These are phyloP conservation scores for Desmodesmus armatus DNA, from an alignment of 139 green algal species.

Conservation along the genomic window DNA sequence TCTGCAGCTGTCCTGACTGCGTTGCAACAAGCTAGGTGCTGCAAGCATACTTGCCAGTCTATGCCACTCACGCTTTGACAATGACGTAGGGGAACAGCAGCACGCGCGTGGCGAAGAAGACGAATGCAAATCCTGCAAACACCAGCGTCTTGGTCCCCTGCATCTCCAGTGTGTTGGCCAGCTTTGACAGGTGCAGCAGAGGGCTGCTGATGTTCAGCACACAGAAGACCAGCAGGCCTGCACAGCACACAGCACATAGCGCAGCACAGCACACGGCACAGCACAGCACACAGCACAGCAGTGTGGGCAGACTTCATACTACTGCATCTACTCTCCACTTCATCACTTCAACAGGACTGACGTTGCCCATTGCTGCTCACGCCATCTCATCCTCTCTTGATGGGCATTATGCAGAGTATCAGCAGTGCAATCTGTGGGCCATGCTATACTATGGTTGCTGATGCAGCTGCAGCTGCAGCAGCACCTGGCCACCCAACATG, in stretches of 20 bases:
- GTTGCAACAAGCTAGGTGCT: no score
- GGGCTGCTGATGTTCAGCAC: conserved; percentile 52
- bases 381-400: no score
- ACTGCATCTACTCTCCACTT: no score
- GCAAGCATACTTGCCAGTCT: no score
- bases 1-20: no score
- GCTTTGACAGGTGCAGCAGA: conserved; percentile 56
- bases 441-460: no score
- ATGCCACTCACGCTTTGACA: conserved; percentile 44
- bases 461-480: background rate
- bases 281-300: background rate
- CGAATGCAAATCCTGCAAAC: conserved; percentile 41
- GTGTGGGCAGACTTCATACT: no score
- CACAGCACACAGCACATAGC: background rate
- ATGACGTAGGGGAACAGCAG: conserved; percentile 50
- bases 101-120: conserved; percentile 45
- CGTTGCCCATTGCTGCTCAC: no score
- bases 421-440: no score
- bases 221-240: conserved; percentile 52
- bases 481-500: background rate
- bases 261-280: background rate
- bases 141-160: background rate
- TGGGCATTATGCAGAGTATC: no score
- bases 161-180: conserved; percentile 24
- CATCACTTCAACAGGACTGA: no score